Percentiles rank a stretch among this genome's conserved stretches.
These are phyloP conservation scores for Climacium dendroides DNA, from an alignment of 225 moss, liverwort and hornwort genomes.

Conservation along the genomic window DNA sequence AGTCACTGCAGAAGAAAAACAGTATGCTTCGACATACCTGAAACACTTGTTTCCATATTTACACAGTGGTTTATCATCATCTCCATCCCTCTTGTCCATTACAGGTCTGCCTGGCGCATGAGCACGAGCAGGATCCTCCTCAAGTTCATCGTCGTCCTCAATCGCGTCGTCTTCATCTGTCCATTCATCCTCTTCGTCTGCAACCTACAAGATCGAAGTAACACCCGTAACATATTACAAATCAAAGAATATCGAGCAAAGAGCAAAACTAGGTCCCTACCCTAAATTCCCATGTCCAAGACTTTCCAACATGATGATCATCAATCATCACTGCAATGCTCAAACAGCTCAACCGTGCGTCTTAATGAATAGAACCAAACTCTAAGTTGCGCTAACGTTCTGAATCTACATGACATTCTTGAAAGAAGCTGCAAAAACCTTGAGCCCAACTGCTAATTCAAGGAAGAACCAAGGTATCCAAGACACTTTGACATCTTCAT, in stretches of 20 bases:
- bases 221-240: not conserved
- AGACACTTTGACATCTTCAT: not conserved
- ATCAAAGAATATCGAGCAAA: not conserved
- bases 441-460: not conserved
- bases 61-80: constrained; percentile 12
- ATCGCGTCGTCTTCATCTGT: constrained; percentile 23
- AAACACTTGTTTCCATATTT: constrained; percentile 33
- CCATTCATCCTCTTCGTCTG: constrained; percentile 35
- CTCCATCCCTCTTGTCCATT: not conserved
- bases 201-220: constrained; percentile 6
- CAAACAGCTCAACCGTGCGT: not conserved
- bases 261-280: not conserved
- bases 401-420: not conserved
- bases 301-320: not conserved
- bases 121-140: not conserved
- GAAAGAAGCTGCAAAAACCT: not conserved
- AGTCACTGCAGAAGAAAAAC: not conserved
- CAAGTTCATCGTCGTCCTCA: constrained; percentile 1
- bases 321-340: not conserved
- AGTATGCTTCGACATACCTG: constrained; percentile 4
- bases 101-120: not conserved
- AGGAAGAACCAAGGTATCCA: not conserved
- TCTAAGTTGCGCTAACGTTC: not conserved
- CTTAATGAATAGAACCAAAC: not conserved
- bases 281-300: not conserved